These are phyloP conservation scores for Aspergillus candidus DNA, from an alignment of 2,329 filamentous ascomycete genomes.

Conservation along the genomic window DNA sequence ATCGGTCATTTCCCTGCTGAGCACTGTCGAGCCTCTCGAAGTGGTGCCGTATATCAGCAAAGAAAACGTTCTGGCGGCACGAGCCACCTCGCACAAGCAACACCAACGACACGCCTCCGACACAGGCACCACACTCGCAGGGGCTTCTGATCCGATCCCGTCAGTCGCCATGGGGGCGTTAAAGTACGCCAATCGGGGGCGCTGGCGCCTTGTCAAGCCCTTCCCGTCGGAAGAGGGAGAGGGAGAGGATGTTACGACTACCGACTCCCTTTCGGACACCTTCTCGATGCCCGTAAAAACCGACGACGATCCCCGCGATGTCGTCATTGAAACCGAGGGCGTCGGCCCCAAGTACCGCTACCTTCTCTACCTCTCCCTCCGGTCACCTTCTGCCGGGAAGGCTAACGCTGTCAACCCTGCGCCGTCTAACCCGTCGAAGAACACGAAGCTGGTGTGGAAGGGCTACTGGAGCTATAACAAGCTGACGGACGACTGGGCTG, in stretches of 20 bases:
- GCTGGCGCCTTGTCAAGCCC: conserved; percentile 58
- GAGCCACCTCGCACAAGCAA: conserved; percentile 25
- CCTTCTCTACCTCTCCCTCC: conserved; percentile 69
- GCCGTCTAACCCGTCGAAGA: conserved; percentile 50
- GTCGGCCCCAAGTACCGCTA: conserved; percentile 74
- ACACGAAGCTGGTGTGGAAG: conserved; percentile 84
- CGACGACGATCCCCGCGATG: conserved; percentile 45
- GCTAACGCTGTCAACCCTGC: conserved; percentile 36
- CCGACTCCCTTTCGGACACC: conserved; percentile 15
- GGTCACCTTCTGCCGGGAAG: conserved; percentile 45
- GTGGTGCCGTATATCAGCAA: conserved; percentile 78
- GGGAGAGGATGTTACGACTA: conserved; percentile 30
- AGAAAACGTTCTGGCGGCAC: conserved; percentile 52
- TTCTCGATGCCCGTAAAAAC: conserved; percentile 6
- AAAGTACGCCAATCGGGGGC: conserved; percentile 60
- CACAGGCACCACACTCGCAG: conserved; percentile 30
- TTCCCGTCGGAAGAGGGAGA: conserved; percentile 15
- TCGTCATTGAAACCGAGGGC: conserved; percentile 83
- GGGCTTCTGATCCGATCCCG: conserved; percentile 29
- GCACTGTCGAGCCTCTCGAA: conserved; percentile 73
- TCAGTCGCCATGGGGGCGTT: conserved; percentile 51
- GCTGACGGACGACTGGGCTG: conserved; percentile 82
- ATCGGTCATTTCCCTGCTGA: conserved; percentile 70
- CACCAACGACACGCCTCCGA: conserved; percentile 36
- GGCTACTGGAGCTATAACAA: conserved; percentile 88